A percentile compares a stretch with the other conserved stretches of the same genome.
Conservation (phyloP, 2,329 filamentous ascomycete genomes). For the Trichoderma arundinaceum region DNA sequence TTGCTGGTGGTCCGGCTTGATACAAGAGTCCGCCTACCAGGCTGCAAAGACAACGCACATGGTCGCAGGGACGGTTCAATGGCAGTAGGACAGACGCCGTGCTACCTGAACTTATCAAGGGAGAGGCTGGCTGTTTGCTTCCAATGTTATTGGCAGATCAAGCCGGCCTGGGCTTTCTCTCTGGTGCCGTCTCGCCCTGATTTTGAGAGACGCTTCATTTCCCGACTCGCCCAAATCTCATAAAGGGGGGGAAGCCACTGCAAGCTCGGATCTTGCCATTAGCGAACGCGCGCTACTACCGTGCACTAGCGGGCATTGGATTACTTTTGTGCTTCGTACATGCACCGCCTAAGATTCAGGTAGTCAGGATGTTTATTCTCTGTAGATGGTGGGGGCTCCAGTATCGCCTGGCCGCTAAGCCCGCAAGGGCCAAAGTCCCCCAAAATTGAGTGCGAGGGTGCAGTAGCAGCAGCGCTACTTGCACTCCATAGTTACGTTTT, state of each 20-base stretch:
- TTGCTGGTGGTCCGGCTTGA: conserved; percentile 6
- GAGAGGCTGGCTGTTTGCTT: neutral
- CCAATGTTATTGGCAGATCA: neutral
- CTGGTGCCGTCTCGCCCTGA: neutral
- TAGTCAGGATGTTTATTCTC: neutral
- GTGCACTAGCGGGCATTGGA: conserved; percentile 24
- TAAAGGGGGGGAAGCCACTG: conserved; percentile 21
- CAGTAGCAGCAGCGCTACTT: conserved; percentile 12
- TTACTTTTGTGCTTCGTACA: conserved; percentile 10
- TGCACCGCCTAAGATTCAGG: neutral
- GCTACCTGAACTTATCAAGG: neutral
- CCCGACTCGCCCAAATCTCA: conserved; percentile 19
- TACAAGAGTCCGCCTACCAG: conserved; percentile 4
- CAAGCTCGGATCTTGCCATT: conserved; percentile 31
- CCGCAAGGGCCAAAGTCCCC: conserved; percentile 10
- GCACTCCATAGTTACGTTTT: neutral
- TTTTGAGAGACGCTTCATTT: conserved; percentile 27
- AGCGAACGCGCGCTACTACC: conserved; percentile 26
- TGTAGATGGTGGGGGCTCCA: neutral
- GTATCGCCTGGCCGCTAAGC: conserved; percentile 4
- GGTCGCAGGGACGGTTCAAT: neutral
- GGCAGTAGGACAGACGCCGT: neutral
- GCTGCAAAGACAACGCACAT: neutral
- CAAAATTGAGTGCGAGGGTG: conserved; percentile 18
- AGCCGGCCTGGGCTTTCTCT: neutral